These are phyloP conservation scores for Drechslerella coelobrocha DNA, from an alignment of 2,329 filamentous ascomycete species.

Conservation along the genomic window DNA sequence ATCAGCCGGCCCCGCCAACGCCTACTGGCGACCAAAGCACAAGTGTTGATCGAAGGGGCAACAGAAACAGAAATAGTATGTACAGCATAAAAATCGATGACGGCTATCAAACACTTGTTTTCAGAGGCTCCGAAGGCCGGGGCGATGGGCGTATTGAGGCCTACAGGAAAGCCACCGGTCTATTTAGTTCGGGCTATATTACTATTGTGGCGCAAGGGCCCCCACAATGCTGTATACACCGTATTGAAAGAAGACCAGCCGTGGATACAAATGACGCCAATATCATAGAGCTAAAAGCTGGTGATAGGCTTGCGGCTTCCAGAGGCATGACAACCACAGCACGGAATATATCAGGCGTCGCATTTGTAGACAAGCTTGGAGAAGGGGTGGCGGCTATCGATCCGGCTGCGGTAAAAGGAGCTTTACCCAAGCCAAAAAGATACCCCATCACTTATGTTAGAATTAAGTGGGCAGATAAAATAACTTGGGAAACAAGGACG, in stretches of 20 bases:
- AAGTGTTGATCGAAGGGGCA: too few relatives aligned
- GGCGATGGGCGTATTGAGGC: background rate
- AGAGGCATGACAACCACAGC: background rate
- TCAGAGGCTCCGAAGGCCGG: background rate
- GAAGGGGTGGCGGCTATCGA: background rate
- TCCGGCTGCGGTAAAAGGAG: background rate
- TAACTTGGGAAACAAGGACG: background rate
- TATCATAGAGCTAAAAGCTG: background rate
- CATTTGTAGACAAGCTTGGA: background rate
- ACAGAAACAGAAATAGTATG: background rate
- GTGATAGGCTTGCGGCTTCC: background rate
- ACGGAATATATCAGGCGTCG: background rate
- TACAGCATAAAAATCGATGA: background rate
- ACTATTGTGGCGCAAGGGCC: background rate
- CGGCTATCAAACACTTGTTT: background rate
- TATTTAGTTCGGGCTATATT: background rate
- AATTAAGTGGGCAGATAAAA: background rate
- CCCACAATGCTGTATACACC: background rate
- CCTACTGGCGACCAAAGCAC: too few relatives aligned
- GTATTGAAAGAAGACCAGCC: background rate
- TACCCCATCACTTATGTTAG: background rate
- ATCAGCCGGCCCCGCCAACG: too few relatives aligned
- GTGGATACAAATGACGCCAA: background rate
- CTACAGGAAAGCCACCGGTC: background rate
- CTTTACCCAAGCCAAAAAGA: background rate